Conservation (phyloP, 2,329 filamentous ascomycete genomes). For the Scytalidium sp. region DNA sequence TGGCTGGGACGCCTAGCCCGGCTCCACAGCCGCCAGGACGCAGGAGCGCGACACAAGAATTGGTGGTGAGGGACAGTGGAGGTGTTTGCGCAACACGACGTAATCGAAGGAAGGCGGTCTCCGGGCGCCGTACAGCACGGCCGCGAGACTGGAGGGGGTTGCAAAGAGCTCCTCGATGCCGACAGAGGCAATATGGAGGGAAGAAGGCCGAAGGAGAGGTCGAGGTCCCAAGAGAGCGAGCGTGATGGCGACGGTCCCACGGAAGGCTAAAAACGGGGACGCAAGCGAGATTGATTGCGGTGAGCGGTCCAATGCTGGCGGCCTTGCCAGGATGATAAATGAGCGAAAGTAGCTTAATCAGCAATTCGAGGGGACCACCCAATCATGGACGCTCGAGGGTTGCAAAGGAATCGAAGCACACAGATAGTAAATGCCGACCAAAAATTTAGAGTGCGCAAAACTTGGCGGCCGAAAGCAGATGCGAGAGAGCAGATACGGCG, state of each 20-base stretch:
- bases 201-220: neutral
- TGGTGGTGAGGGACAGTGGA: neutral
- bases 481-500: no score
- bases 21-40: neutral
- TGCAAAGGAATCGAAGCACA: no score
- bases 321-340: no score
- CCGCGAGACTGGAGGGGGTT: neutral
- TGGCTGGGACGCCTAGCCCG: neutral
- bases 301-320: neutral
- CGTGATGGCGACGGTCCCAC: neutral
- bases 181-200: neutral
- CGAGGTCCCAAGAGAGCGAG: neutral
- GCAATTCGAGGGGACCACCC: no score
- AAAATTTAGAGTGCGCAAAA: no score
- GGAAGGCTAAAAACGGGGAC: slow-evolving; percentile 1
- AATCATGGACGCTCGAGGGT: no score
- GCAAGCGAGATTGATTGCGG: neutral
- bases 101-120: neutral
- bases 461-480: no score
- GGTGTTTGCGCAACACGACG: neutral
- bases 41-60: neutral
- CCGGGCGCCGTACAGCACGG: neutral
- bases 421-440: no score
- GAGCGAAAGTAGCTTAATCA: no score
- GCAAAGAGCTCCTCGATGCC: neutral